Evolutionary conservation across 805 yeast species (phyloP).

Genomic region (Saturnispora gosingensis): DNA sequence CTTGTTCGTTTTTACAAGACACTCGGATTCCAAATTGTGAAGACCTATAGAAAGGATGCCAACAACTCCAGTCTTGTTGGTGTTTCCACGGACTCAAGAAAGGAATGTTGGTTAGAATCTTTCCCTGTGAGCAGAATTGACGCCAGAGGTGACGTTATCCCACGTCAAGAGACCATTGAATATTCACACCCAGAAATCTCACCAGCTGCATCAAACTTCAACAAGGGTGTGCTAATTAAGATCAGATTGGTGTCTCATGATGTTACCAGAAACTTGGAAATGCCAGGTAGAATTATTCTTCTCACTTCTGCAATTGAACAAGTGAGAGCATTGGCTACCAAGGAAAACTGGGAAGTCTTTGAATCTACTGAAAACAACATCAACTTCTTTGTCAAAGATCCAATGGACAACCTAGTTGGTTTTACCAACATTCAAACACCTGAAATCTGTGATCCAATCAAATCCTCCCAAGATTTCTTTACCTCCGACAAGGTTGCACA

Average conservation of each 20-base stretch:
- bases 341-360: conserved; percentile 16
- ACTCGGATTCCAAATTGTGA: conserved; percentile 53
- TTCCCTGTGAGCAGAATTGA: conserved; percentile 38
- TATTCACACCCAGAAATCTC: conserved; percentile 17
- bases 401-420: conserved; percentile 53
- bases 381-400: conserved; percentile 41
- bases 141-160: conserved; percentile 16
- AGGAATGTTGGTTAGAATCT: conserved; percentile 65
- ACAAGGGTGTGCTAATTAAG: conserved; percentile 39
- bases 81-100: conserved; percentile 53
- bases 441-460: neutral
- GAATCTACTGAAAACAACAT: conserved; percentile 12
- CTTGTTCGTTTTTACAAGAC: conserved; percentile 47
- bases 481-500: conserved; percentile 3
- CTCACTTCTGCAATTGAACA: conserved; percentile 32
- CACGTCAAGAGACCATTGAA: conserved; percentile 31
- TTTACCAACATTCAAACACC: conserved; percentile 36
- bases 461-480: conserved; percentile 10
- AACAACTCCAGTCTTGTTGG: conserved; percentile 33
- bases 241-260: conserved; percentile 33
- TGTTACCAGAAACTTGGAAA: conserved; percentile 26
- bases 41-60: conserved; percentile 49
- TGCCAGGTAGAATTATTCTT: conserved; percentile 31
- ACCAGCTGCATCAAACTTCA: conserved; percentile 11
- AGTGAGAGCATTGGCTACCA: conserved; percentile 16